Evolutionary conservation across 192 early-diverging fungal species (phyloP).

Genomic region (Oehlia diaphana): DNA sequence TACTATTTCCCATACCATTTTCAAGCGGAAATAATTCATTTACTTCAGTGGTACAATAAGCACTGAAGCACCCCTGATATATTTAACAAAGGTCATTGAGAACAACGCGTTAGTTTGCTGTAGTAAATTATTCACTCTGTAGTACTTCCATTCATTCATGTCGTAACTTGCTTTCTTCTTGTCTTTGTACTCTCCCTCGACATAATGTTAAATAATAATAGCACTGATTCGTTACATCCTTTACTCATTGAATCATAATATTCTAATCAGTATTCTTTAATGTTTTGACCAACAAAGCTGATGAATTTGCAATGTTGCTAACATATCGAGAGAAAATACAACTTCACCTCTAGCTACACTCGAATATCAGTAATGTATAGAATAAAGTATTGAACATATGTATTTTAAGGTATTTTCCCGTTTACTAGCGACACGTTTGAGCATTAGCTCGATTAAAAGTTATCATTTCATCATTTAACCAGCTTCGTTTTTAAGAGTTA

Average conservation of each 20-base stretch:
- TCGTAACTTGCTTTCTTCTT: constrained; percentile 24
- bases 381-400: constrained; percentile 86
- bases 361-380: constrained; percentile 72
- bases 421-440: constrained; percentile 57
- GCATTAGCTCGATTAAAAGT: constrained; percentile 85
- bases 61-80: constrained; percentile 36
- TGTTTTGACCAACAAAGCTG: constrained; percentile 56
- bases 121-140: constrained; percentile 44
- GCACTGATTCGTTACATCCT: background rate
- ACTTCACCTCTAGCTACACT: constrained; percentile 62
- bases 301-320: too few relatives aligned
- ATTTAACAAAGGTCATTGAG: too few relatives aligned
- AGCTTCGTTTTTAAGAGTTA: constrained; percentile 50
- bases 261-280: constrained; percentile 57
- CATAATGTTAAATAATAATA: constrained; percentile 56
- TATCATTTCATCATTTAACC: constrained; percentile 97
- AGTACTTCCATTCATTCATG: constrained; percentile 62
- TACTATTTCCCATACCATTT: constrained; percentile 75
- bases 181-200: constrained; percentile 57
- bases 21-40: constrained; percentile 68
- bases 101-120: constrained; percentile 45
- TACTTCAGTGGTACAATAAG: constrained; percentile 75
- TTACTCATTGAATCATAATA: constrained; percentile 86
- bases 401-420: constrained; percentile 47
- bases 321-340: constrained; percentile 54